phyloP scores from a whole-genome alignment of 805 yeast species.

The Brettanomyces custersianus region DNA sequence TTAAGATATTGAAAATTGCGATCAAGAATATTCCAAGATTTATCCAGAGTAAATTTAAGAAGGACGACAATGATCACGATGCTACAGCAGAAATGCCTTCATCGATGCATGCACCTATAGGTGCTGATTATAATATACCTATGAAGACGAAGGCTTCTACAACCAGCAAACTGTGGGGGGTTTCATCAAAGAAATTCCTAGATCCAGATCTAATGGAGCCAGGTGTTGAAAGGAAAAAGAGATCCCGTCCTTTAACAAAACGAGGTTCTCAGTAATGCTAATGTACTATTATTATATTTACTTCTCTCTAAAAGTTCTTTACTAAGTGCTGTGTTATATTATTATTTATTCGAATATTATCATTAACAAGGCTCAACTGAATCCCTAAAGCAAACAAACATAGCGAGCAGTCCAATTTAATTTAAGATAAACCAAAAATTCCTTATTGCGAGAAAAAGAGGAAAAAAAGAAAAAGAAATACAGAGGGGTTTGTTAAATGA shows the following conservation, averaged over 20 bases:
- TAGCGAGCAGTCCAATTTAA: too few species aligned
- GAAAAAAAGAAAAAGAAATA: not conserved
- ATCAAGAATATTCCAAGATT: constrained; percentile 67
- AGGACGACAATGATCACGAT: not conserved
- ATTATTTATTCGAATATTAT: too few species aligned
- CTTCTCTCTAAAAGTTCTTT: too few species aligned
- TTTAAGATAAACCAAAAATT: too few species aligned
- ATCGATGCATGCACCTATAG: not conserved
- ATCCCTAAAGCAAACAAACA: too few species aligned
- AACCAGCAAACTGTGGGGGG: constrained; percentile 6
- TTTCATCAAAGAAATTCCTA: constrained; percentile 11
- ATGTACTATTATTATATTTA: too few species aligned
- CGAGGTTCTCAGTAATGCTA: too few species aligned
- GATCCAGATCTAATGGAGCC: constrained; percentile 21
- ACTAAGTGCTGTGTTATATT: too few species aligned
- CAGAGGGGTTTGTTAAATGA: constrained; percentile 5
- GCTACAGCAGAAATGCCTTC: not conserved
- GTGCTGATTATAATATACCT: not conserved
- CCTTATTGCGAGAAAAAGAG: too few species aligned
- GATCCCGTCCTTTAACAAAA: too few species aligned
- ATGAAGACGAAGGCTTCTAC: not conserved
- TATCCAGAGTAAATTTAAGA: constrained; percentile 59
- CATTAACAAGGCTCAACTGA: too few species aligned
- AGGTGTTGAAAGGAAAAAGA: not conserved
- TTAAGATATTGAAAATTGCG: constrained; percentile 46